Conservation (phyloP, 2,329 filamentous ascomycete species). For the Diaporthe citriasiana region DNA sequence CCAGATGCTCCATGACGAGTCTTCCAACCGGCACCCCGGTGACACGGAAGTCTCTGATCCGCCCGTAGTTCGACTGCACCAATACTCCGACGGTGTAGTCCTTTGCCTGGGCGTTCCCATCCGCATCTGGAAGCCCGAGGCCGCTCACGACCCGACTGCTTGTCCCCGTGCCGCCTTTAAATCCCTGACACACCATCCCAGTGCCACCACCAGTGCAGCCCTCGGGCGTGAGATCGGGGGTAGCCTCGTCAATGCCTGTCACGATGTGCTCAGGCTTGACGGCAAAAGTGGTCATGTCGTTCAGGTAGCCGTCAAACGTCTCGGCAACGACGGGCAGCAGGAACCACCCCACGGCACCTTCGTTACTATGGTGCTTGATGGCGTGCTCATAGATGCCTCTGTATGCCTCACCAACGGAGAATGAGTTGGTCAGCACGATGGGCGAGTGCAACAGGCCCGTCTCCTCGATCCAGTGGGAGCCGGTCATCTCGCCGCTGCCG, state of each 20-base stretch:
- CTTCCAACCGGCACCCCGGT: slow-evolving; percentile 73
- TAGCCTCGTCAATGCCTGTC: slow-evolving; percentile 65
- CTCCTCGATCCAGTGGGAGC: slow-evolving; percentile 73
- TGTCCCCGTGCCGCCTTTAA: slow-evolving; percentile 77
- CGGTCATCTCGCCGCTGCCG: slow-evolving; percentile 74
- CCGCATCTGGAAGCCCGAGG: slow-evolving; percentile 50
- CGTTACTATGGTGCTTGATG: slow-evolving; percentile 59
- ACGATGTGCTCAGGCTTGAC: slow-evolving; percentile 68
- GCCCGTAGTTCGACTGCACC: slow-evolving; percentile 77
- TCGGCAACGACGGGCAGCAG: slow-evolving; percentile 72
- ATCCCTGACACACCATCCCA: slow-evolving; percentile 76
- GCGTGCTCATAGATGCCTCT: slow-evolving; percentile 71
- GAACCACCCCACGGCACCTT: slow-evolving; percentile 65
- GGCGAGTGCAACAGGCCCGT: slow-evolving; percentile 71
- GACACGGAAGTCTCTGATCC: slow-evolving; percentile 68
- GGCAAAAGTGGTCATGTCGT: slow-evolving; percentile 68
- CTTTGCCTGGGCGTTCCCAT: slow-evolving; percentile 48
- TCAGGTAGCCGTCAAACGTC: slow-evolving; percentile 74
- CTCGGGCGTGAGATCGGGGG: slow-evolving; percentile 67
- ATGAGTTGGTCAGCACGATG: slow-evolving; percentile 71
- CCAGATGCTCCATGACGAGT: slow-evolving; percentile 63
- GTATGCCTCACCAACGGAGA: slow-evolving; percentile 70
- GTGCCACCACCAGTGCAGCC: slow-evolving; percentile 77
- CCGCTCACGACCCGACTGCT: slow-evolving; percentile 70
- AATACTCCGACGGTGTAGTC: slow-evolving; percentile 73